Evolutionary conservation across 2,329 filamentous ascomycete genomes (phyloP).

Genomic region (Colletotrichum costaricense): DNA sequence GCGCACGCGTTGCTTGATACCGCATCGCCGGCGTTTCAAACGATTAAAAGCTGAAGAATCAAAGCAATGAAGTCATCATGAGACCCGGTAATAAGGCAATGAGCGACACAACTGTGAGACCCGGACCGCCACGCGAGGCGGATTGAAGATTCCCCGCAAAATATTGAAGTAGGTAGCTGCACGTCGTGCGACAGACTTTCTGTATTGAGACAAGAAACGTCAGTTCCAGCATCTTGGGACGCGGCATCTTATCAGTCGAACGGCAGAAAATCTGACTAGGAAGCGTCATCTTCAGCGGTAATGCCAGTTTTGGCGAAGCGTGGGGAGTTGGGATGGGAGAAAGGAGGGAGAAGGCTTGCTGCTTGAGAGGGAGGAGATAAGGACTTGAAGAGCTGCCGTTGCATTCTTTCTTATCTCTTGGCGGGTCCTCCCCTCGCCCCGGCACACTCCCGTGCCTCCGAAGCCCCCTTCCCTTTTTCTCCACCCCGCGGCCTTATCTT

Average conservation of each 20-base stretch:
- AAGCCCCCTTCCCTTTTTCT: background rate
- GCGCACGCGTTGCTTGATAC: background rate
- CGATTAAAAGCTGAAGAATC: no score
- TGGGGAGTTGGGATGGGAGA: background rate
- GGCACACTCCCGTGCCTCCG: background rate
- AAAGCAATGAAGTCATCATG: background rate
- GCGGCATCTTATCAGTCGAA: slow-evolving; percentile 22
- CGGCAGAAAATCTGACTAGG: background rate
- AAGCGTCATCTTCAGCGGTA: slow-evolving; percentile 1
- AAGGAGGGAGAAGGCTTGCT: background rate
- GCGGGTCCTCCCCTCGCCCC: slow-evolving; percentile 22
- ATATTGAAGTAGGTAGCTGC: slow-evolving; percentile 5
- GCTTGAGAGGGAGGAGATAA: slow-evolving; percentile 13
- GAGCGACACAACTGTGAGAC: background rate
- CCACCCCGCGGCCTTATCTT: slow-evolving; percentile 19
- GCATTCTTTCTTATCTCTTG: slow-evolving; percentile 30
- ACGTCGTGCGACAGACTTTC: slow-evolving; percentile 22
- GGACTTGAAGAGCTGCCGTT: slow-evolving; percentile 10
- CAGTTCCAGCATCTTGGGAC: slow-evolving; percentile 8
- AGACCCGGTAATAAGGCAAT: no score
- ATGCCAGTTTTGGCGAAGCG: background rate
- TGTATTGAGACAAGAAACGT: slow-evolving; percentile 18
- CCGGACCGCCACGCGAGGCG: background rate
- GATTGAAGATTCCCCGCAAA: slow-evolving; percentile 18
- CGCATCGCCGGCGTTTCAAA: background rate